Evolutionary conservation across 257 asterid species (phyloP), one percentile per base, ranked within the genome.

Genomic region (Solanum lignicaule): DNA sequence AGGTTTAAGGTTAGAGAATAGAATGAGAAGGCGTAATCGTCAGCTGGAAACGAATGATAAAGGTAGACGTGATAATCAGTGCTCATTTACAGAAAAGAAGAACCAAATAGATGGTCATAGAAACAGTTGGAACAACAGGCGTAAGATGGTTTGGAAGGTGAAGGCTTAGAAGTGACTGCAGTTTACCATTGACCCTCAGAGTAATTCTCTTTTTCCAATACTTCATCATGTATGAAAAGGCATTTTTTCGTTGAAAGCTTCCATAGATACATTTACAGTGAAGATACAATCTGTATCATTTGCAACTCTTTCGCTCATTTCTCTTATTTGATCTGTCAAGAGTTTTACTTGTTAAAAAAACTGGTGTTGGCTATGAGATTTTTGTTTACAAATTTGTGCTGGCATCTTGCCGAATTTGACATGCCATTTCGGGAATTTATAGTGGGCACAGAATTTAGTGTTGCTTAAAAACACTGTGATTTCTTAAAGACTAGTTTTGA

Each of bases 11-110:
- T 92, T 94, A 52, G 98, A 95, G 85, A 95, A 94, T 89, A 90
- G 96, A 87, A 94, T 94, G 97, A 95, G 98, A 93, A 95, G 96
- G 35, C 94, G 94, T 58, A 93, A 88, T 92, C 90, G 91, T 36
- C 95, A 95, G 78, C 32, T 39, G n/a, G 94, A 88, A 68, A 90
- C 88, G 88, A 89, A 91, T 41, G 88, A 87, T 82, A 95, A 92
- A 89, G 92, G 92, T 79, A 87, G 90, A 81, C 91, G 83, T 75
- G 92, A 91, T 5, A 98, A 89, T 90, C 97, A 93, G 85, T 93
- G 98, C 86, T 92, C 94, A 8, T 91, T 95, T 27, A 96, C 94
- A 86, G 98, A 95, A 27, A 94, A 89, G 91, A 93, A 94, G 94
- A 94, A 93, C 85, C 95, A 91, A 91, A 91, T 89, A 38, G 87